Evolutionary conservation across 345 rosid species (phyloP).

Genomic region (Kandelia obovata): DNA sequence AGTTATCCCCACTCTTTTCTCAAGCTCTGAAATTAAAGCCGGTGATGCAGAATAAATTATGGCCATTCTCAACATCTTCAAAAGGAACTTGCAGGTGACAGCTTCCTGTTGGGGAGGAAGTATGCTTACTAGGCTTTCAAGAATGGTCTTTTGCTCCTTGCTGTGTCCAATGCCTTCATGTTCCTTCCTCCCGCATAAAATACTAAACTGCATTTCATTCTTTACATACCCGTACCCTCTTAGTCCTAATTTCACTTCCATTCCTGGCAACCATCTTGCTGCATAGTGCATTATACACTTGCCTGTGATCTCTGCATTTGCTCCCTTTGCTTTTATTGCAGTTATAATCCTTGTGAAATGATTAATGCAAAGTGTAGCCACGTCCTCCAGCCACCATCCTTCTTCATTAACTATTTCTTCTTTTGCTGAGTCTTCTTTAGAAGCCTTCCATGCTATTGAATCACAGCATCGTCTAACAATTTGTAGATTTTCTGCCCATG

Average conservation of each 20-base stretch:
- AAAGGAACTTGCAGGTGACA: conserved; percentile 67
- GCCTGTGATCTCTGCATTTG: conserved; percentile 53
- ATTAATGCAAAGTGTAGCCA: conserved; percentile 54
- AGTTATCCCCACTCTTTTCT: conserved; percentile 61
- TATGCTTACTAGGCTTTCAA: conserved; percentile 71
- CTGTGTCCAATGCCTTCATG: conserved; percentile 32
- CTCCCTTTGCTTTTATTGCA: conserved; percentile 52
- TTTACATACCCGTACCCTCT: conserved; percentile 59
- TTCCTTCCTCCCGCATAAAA: conserved; percentile 36
- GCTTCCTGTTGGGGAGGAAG: conserved; percentile 63
- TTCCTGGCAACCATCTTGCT: conserved; percentile 48
- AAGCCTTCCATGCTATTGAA: conserved; percentile 72
- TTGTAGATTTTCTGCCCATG: conserved; percentile 91
- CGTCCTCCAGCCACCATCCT: conserved; percentile 48
- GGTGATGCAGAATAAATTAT: conserved; percentile 67
- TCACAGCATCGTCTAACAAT: conserved; percentile 83
- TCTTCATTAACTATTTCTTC: conserved; percentile 36
- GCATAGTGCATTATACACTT: conserved; percentile 62
- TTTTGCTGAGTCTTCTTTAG: conserved; percentile 33
- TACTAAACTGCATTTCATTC: conserved; percentile 55
- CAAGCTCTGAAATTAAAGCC: conserved; percentile 75
- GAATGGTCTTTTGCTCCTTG: conserved; percentile 51
- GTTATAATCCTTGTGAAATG: conserved; percentile 73
- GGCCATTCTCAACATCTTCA: conserved; percentile 69
- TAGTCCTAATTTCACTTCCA: conserved; percentile 50